Conservation (phyloP, 2,329 filamentous ascomycete genomes). For the Cladorrhinum sp. region DNA sequence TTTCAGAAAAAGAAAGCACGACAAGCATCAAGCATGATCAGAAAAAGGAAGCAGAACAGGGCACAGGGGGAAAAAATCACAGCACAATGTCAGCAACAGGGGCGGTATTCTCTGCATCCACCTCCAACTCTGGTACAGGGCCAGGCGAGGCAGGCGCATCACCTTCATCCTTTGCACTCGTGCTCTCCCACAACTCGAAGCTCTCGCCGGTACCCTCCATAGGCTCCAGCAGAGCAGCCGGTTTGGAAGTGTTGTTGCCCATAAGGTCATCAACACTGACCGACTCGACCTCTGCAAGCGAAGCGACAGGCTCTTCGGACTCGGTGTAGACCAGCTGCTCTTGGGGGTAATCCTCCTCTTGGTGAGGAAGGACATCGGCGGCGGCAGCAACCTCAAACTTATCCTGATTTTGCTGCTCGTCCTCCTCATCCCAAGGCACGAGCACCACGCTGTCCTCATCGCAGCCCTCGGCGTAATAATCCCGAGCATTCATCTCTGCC, state of each 20-base stretch:
- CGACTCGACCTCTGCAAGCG: constrained; percentile 24
- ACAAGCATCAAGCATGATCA: not conserved
- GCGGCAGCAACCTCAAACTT: not conserved
- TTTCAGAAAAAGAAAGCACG: not conserved
- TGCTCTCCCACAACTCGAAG: constrained; percentile 70
- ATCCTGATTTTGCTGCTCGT: constrained; percentile 4
- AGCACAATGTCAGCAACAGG: not conserved
- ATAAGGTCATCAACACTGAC: constrained; percentile 39
- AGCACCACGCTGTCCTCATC: constrained; percentile 61
- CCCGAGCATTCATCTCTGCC: constrained; percentile 62
- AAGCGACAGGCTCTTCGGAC: constrained; percentile 27
- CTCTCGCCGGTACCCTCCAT: constrained; percentile 58
- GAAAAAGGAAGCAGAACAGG: not conserved
- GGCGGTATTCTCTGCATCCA: not conserved
- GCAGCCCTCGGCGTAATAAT: constrained; percentile 66
- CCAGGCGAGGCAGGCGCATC: constrained; percentile 31
- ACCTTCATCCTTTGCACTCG: constrained; percentile 58
- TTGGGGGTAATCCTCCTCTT: not conserved
- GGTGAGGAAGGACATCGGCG: not conserved
- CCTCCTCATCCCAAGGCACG: constrained; percentile 58
- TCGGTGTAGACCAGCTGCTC: constrained; percentile 15
- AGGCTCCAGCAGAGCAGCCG: constrained; percentile 49
- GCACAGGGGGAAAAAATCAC: not conserved
- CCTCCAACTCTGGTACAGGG: not conserved
- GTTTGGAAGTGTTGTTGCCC: constrained; percentile 37